A percentile compares a stretch with the other conserved stretches of the same genome.
Conservation (phyloP, 1,139 yeast genomes). For the Taphrina populina region DNA sequence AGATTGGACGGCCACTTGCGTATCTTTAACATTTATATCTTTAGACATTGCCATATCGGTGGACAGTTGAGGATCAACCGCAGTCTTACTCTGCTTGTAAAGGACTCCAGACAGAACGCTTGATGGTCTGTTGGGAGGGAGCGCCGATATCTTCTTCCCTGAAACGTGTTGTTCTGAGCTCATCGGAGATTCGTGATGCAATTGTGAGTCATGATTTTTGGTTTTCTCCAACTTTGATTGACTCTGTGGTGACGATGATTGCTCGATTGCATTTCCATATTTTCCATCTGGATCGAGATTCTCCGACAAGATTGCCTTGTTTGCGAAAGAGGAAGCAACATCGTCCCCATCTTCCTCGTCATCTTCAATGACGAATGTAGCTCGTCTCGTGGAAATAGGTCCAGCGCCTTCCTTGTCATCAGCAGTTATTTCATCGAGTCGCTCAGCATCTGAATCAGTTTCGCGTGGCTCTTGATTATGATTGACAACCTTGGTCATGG, state of each 20-base stretch:
- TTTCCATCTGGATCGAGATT: not conserved
- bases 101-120: constrained; percentile 12
- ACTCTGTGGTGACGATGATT: too few species aligned
- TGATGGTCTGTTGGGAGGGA: not conserved
- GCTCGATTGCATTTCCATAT: not conserved
- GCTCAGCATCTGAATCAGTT: too few species aligned
- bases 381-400: not conserved
- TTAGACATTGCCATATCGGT: constrained; percentile 8
- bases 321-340: constrained; percentile 12
- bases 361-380: constrained; percentile 21
- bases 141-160: too few species aligned
- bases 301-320: constrained; percentile 11
- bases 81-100: not conserved
- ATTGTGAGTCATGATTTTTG: too few species aligned
- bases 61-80: constrained; percentile 11
- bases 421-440: not conserved
- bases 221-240: too few species aligned
- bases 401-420: not conserved
- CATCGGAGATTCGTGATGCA: too few species aligned
- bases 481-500: not conserved
- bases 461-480: not conserved
- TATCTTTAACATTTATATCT: constrained; percentile 7
- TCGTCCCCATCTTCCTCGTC: constrained; percentile 24
- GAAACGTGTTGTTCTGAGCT: too few species aligned
- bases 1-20: not conserved